Evolutionary conservation across 2,329 filamentous ascomycete genomes (phyloP), one percentile per base, ranked within the genome.

Genomic region (Exophiala aquamarina): DNA sequence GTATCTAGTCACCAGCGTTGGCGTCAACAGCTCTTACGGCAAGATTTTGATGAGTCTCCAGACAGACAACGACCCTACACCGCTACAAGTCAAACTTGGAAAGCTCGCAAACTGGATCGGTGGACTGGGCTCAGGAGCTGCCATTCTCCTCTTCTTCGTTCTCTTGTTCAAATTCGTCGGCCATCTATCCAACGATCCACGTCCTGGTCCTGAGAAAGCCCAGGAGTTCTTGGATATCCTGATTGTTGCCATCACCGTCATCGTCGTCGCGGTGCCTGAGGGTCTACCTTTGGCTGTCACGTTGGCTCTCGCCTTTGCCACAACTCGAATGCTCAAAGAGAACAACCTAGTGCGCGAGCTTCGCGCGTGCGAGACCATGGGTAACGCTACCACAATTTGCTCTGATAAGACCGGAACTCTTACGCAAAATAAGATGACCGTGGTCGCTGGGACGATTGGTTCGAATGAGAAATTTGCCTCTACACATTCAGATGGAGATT

Each of bases 151-250:
- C 37, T 95, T 96, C 69, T 76, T 92, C 37, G 86, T 94, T 36
- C 76, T 95, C 11, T 81, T 95, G 61, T 91, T 95, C 70, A 81
- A 89, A 60, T 96, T 95, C 63, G 73, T 93, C 8, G 88, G 83
- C 38, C 71, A 81, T 10, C 77, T 95, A 3, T 76, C 67, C 44
- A 70, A 66, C 14, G 74, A 79, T 48, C 55, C 62, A 3, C 70
- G 70, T 2, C 76, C 77, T 0, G 76, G 89, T 3, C 83, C 87
- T 2, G 66, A 82, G 43, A 95, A 94, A 70, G 90, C 87, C 7
- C 87, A 92, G 61, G 76, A 80, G 42, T 89, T 89, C 59, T 75
- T 89, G 57, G 78, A 85, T 50, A 88, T 89, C 50, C 81, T 90
- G 59, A 89, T 90, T 54, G 82, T 87, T 35, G 84, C 88, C 17